Base-by-base conservation (phyloP, 176 grass and related monocot genomes). In the Raddia guianensis region DNA sequence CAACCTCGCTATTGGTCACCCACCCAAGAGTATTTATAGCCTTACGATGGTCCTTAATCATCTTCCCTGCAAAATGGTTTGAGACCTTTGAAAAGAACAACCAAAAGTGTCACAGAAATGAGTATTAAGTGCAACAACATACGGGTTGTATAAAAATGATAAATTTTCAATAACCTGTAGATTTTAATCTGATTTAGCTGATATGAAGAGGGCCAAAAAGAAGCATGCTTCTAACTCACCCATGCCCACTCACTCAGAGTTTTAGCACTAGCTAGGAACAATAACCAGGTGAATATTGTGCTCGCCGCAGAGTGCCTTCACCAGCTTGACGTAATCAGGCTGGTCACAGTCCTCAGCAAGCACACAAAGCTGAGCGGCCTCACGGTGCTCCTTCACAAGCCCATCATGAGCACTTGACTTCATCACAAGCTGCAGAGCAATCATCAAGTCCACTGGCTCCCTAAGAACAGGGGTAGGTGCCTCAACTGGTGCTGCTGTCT, bases 381-480 rank as follows among this genome's bases (percentile, higher is more conserved):
- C 91, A 46, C 79, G 88, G 51, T 91, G 79, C 1, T 88, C 91
- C 72, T 88, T 86, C 37, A 82, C 75, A 37, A 94, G 79, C 9
- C 91, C 91, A 35, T 94, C 91, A 64, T 94, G 91, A 73, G 91
- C 91, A 20, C 82, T 59, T 7, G 91, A 82, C 82, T 94, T 91
- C 74, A 91, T 94, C 77, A 94, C 86, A 0, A 91, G 79, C 61
- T 94, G 91, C 18, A 94, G 76, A 58, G 88, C 88, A 43, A 86
- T 94, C 88, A 94, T 89, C 74, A 94, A 61, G 54, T 94, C 91
- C 91, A 94, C 91, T 2, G 91, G 91, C 60, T 94, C 88, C 6
- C 86, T 88, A 58, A 94, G 91, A 71, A 86, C 53, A 0, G 79
- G 86, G 63, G 86, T 53, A 37, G 88, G 76, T 53, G 76, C 76